Evolutionary conservation across 208 protist species (phyloP), one percentile per base, ranked within the genome.

Genomic region (Wallacemonas sp.): DNA sequence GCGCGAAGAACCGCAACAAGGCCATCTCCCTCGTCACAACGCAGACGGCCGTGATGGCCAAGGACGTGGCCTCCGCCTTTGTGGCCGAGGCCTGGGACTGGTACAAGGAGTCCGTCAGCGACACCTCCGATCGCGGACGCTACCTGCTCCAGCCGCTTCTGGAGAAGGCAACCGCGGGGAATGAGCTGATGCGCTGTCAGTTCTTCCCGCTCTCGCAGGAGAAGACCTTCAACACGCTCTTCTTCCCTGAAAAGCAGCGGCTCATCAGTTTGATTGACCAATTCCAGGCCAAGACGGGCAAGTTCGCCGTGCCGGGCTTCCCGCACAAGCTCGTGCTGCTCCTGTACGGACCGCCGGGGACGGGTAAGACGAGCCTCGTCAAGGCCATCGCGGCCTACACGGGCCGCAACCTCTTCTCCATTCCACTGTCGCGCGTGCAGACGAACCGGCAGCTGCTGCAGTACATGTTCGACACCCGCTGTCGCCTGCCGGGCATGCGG

Each of bases 321-420:
- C 93, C 91, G 4, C 85, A 96, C 50, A 87, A 89, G 77, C 69
- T 97, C 23, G 80, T 89, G 44, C 72, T 98, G 45, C 86, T 98
- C 39, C 81, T 98, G 16, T 79, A 97, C 80, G 96, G 97, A 0
- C 96, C 96, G 11, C 97, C 97, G 8, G 97, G 97, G 1, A 98
- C 97, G 14, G 95, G 88, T 20, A 98, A 98, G 68, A 98, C 97
- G 45, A 94, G 92, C 66, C 81, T 96, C 26, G 87, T 96, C 23
- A 96, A 97, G 65, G 90, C 91, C 1, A 82, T 97, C 41, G 91
- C 94, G 16, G 76, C 82, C 50, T 74, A 95, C 67, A 93, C 87
- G 16, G 67, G 84, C 12, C 82, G 93, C 5, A 57, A 93, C 67
- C 90, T 97, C 64, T 69, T 97, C 50, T 82, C 77, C 69, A 84